Base-by-base conservation (phyloP, 2,329 filamentous ascomycete genomes). In the Colletotrichum brevisporum region DNA sequence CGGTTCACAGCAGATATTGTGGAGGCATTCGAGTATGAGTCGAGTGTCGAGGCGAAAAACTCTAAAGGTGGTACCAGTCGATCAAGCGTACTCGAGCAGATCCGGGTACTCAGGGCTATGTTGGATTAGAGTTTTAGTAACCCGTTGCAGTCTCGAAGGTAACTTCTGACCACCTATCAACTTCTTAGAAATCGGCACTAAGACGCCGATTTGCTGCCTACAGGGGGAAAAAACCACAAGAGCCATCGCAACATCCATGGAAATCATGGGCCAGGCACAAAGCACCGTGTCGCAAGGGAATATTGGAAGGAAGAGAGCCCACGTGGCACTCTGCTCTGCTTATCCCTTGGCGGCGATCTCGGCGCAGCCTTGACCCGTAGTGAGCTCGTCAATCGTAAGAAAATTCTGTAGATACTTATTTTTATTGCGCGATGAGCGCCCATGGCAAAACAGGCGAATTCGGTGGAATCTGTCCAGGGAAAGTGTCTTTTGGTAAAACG, bases 21-120 rank as follows among this genome's bases (percentile, higher is more conserved):
- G 58, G 79, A 85, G 65, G 88, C 88, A 47, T 89, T 94, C 76
- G 86, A 94, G 77, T 94, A 94, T 74, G 89, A 94, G 78, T 85
- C 88, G 62, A 90, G 89, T 69, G 92, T 94, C 9, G 92, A 94
- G 83, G 83, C 90, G 79, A 89, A 90, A 78, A 85, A 87, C 71
- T 88, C 91, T 0, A 86, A 85, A 58, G 92, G 91, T 55, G 92
- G 92, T 21, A 94, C 91, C n/a, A 92, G 91, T 79, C 88, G 86
- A 81, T 86, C 86, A 67, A 84, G 86, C 31, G 90, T 91, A 41
- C 75, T 86, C 75, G 83, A 89, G 80, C 90, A 92, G 82, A 87
- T 91, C 64, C 80, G 86, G 74, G 83, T 74, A 27, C 68, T 83
- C 70, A 76, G 75, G 65, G 74, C 75, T 70, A 78, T 79, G 41